Evolutionary conservation across 2,329 filamentous ascomycete species (phyloP), one percentile per base, ranked within the genome.

Genomic region (Verticillium isaacii): DNA sequence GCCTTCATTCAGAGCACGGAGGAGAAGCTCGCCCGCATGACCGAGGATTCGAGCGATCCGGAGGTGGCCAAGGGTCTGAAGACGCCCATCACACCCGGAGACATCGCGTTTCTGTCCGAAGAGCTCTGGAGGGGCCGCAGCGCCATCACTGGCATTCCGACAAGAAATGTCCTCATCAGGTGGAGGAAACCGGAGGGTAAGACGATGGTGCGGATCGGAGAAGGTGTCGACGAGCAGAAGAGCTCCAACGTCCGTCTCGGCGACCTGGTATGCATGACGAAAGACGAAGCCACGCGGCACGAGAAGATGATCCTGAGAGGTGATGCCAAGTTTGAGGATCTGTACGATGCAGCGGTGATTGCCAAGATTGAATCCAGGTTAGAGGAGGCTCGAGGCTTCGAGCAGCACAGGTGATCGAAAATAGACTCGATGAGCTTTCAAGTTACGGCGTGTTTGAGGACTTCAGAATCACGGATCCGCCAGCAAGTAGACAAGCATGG

Each of bases 191-290:
- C 91, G 0, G 75, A 76, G 8, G 74, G 74, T 32, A 83, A 83
- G 29, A 90, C 86, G 66, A 79, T 85, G 61, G 77, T 83, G 56
- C 77, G 74, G 15, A 79, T 92, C 15, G 89, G 93, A 52, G 80
- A 85, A 60, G 82, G 82, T 36, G 85, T 86, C 50, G 82, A 88
- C n/a, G 86, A 88, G 25, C 93, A 98, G 73, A 96, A 91, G 70
- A 87, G 83, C 56, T 88, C 91, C n/a, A 84, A 82, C 2, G 68
- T 98, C 5, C 75, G 81, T 36, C 75, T 94, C 68, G 81, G 83
- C 32, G 89, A 96, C 56, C 72, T 97, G 63, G 93, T 97, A 0
- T 91, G 90, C 68, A 92, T 97, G 91, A 97, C 93, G 1, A 96
- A 93, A 73, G 93, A 97, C 64, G 93, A 97, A 75, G 91, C 90